A percentile compares a stretch with the other conserved stretches of the same genome.
Evolutionary conservation across 352 stramenopile genomes (phyloP).

Genomic region (Phytophthora ohioensis): DNA sequence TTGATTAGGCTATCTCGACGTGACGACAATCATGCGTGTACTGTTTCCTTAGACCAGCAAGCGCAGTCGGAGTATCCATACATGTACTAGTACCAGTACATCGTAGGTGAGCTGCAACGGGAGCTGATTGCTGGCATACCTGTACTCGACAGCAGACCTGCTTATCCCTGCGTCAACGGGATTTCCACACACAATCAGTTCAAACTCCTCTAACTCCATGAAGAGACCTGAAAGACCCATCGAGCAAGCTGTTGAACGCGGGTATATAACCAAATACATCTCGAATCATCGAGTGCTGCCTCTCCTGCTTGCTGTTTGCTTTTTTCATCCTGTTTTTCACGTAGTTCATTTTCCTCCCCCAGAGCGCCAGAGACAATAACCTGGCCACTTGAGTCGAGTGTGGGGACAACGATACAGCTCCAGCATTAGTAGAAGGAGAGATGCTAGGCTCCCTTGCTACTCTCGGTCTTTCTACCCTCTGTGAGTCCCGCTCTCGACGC

Average conservation of each 20-base stretch:
- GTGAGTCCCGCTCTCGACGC: not conserved
- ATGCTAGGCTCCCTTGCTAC: too few relatives aligned
- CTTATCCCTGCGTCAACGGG: not conserved
- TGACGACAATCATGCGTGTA: too few relatives aligned
- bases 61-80: too few relatives aligned
- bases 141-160: too few relatives aligned
- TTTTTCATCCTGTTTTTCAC: conserved; percentile 18
- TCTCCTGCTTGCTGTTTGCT: conserved; percentile 26
- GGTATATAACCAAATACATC: conserved; percentile 47
- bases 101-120: too few relatives aligned
- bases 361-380: conserved; percentile 7
- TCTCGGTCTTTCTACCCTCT: not conserved
- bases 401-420: not conserved
- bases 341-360: conserved; percentile 18
- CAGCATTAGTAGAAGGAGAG: not conserved
- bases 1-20: too few relatives aligned
- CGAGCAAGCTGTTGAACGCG: conserved; percentile 31
- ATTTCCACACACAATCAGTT: not conserved
- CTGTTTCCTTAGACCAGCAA: too few relatives aligned
- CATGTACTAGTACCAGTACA: too few relatives aligned
- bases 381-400: not conserved
- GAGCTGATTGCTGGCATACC: too few relatives aligned
- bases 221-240: not conserved
- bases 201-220: not conserved
- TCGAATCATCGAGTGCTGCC: conserved; percentile 38